Percentiles rank a stretch among this genome's conserved stretches.
Evolutionary conservation across 2,329 filamentous ascomycete genomes (phyloP).

Genomic region (Colletotrichum endophyticum): DNA sequence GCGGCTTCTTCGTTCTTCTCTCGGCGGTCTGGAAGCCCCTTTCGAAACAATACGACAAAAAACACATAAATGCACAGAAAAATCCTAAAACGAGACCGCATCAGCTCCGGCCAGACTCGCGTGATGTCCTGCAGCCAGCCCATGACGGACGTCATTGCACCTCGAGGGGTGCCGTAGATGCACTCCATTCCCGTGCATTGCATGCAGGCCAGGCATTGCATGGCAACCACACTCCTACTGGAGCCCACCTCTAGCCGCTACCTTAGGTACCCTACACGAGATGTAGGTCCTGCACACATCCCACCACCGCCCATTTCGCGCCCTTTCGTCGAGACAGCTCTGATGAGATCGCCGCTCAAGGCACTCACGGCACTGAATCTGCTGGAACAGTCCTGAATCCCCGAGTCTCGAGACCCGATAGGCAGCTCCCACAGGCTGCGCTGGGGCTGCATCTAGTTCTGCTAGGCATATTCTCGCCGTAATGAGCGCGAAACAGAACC

Average conservation of each 20-base stretch:
- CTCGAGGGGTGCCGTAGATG: slow-evolving; percentile 10
- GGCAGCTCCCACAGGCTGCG: background rate
- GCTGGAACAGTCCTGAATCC: background rate
- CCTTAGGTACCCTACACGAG: background rate
- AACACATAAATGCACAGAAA: background rate
- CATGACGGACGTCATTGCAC: slow-evolving; percentile 13
- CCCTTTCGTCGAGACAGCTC: background rate
- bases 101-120: slow-evolving; percentile 2
- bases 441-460: background rate
- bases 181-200: slow-evolving; percentile 16
- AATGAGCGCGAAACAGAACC: background rate
- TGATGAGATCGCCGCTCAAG: background rate
- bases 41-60: background rate
- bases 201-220: slow-evolving; percentile 8
- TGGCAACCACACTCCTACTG: background rate
- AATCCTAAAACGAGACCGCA: background rate
- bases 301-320: background rate
- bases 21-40: background rate
- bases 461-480: background rate
- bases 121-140: slow-evolving; percentile 12
- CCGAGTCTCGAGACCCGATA: background rate
- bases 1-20: background rate
- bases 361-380: background rate
- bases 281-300: background rate
- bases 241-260: background rate